These are phyloP conservation scores for Haberlea rhodopensis DNA, from an alignment of 257 asterid genomes.

Conservation along the genomic window DNA sequence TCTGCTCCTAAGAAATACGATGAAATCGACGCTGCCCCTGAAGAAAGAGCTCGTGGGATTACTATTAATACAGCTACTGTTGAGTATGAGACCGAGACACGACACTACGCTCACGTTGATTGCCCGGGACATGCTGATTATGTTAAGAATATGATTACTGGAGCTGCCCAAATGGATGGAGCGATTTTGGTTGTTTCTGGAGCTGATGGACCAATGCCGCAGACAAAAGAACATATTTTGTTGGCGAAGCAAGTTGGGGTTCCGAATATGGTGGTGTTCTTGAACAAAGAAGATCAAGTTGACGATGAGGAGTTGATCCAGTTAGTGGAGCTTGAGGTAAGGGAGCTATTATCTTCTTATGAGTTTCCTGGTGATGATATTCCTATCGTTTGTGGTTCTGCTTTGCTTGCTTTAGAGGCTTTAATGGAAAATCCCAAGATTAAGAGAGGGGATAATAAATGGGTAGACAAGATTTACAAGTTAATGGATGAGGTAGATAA, in stretches of 20 bases:
- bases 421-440: constrained; percentile 66
- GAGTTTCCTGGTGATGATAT: constrained; percentile 92
- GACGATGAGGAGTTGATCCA: constrained; percentile 90
- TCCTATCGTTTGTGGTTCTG: constrained; percentile 86
- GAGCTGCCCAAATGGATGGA: constrained; percentile 96
- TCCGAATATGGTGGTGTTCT: constrained; percentile 80
- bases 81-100: constrained; percentile 87
- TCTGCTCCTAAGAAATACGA: constrained; percentile 89
- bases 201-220: constrained; percentile 98
- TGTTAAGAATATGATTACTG: constrained; percentile 94
- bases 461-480: constrained; percentile 84
- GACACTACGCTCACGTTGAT: constrained; percentile 92
- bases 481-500: constrained; percentile 83
- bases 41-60: constrained; percentile 92
- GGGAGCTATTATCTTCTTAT: constrained; percentile 75
- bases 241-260: constrained; percentile 91
- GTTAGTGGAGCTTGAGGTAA: constrained; percentile 87
- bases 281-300: constrained; percentile 88
- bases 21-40: constrained; percentile 96
- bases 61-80: constrained; percentile 93
- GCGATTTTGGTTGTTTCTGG: constrained; percentile 90
- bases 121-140: constrained; percentile 95
- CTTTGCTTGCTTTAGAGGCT: constrained; percentile 81
- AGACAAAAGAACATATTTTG: constrained; percentile 81
- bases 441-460: constrained; percentile 73